Evolutionary conservation across 768 basidiomycete genomes (phyloP).

Genomic region (Termitomyces sp.): DNA sequence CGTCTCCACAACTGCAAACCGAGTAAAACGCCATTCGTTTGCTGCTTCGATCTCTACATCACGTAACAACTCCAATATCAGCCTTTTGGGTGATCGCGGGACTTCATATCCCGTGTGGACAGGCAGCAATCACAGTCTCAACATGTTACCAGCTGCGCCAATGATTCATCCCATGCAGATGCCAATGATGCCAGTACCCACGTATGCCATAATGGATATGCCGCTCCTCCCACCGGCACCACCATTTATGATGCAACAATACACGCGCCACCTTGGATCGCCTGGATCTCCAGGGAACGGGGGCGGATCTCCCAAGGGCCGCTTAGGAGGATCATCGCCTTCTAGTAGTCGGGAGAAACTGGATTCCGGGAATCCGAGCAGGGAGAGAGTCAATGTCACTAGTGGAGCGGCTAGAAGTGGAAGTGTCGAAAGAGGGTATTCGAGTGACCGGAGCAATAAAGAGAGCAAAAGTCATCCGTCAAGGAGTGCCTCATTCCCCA

Average conservation of each 20-base stretch:
- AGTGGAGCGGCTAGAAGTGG: constrained; percentile 9
- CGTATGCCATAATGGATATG: constrained; percentile 48
- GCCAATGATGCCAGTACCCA: constrained; percentile 34
- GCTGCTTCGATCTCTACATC: constrained; percentile 26
- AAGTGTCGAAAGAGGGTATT: constrained; percentile 1
- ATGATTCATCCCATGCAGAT: constrained; percentile 25
- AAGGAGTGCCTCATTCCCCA: constrained; percentile 20
- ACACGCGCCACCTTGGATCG: constrained; percentile 32
- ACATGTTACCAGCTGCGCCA: constrained; percentile 24
- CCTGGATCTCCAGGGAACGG: constrained; percentile 25
- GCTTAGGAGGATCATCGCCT: constrained; percentile 27
- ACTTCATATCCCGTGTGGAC: constrained; percentile 34
- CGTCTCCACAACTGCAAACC: constrained; percentile 27
- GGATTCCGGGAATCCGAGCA: constrained; percentile 22
- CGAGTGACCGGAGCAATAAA: background rate
- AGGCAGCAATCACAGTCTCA: constrained; percentile 31
- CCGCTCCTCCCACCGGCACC: constrained; percentile 69
- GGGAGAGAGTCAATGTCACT: constrained; percentile 17
- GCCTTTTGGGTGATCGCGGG: constrained; percentile 19
- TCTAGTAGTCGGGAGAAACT: constrained; percentile 19
- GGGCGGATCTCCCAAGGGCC: constrained; percentile 25
- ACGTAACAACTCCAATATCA: constrained; percentile 20
- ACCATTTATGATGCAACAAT: constrained; percentile 71
- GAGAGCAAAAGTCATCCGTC: constrained; percentile 7
- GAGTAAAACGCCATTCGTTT: constrained; percentile 36